These are phyloP conservation scores for Auxenochlorella pyrenoidosa DNA, from an alignment of 139 green algal species.

Conservation along the genomic window DNA sequence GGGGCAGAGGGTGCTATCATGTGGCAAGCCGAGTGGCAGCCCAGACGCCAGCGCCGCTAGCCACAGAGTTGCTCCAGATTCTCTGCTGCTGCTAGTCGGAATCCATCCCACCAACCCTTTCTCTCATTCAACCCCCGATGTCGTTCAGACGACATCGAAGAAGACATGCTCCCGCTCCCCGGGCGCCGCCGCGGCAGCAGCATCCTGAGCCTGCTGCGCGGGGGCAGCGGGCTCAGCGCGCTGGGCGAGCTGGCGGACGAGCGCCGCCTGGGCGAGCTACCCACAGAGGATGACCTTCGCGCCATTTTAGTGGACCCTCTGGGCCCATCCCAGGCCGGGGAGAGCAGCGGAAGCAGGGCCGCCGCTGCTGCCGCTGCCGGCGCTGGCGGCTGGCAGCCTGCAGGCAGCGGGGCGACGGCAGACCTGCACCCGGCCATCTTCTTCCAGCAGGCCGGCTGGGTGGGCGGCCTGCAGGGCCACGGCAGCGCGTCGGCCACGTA, in stretches of 20 bases:
- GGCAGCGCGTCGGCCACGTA: background rate
- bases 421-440: background rate
- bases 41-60: too few species aligned
- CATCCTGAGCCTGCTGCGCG: background rate
- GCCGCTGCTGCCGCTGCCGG: background rate
- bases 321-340: background rate
- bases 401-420: background rate
- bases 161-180: background rate
- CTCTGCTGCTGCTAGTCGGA: too few species aligned
- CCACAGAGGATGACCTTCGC: slow-evolving; percentile 31
- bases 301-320: background rate
- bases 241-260: slow-evolving; percentile 34
- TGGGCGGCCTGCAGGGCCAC: background rate
- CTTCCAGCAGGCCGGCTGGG: background rate
- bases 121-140: background rate
- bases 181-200: background rate
- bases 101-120: too few species aligned
- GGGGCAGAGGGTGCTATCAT: too few species aligned
- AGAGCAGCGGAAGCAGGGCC: background rate
- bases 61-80: too few species aligned
- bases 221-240: slow-evolving; percentile 4
- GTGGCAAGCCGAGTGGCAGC: too few species aligned
- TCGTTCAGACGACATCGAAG: slow-evolving; percentile 13
- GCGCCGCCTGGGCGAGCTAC: slow-evolving; percentile 9
- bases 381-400: background rate